Evolutionary conservation across 331 rosid species (phyloP).

Genomic region (Rosa hybrid): DNA sequence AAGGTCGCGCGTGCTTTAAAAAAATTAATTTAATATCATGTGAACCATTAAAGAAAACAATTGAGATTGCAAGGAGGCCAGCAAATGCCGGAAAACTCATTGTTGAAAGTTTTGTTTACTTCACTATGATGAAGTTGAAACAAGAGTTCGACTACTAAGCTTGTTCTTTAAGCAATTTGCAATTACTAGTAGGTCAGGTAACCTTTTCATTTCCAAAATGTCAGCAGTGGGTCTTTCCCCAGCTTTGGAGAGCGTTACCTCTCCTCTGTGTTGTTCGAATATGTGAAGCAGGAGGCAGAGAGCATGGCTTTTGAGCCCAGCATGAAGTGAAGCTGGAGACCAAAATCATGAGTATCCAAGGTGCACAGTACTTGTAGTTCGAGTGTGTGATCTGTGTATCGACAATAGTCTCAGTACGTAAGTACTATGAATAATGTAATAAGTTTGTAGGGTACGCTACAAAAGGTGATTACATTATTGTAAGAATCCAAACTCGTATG

Average conservation of each 20-base stretch:
- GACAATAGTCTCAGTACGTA: no score
- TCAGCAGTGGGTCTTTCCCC: constrained; percentile 64
- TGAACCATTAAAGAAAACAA: neutral
- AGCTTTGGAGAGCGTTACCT: constrained; percentile 44
- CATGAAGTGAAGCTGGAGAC: constrained; percentile 29
- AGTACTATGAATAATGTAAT: neutral
- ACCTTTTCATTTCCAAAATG: constrained; percentile 7
- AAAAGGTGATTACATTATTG: neutral
- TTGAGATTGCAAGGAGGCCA: constrained; percentile 62
- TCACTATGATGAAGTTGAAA: neutral
- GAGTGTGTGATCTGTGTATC: no score
- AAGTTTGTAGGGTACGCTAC: neutral
- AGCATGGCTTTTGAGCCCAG: neutral
- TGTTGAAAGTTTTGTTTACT: constrained; percentile 45
- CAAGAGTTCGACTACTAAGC: neutral
- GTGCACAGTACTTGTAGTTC: neutral
- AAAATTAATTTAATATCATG: no score
- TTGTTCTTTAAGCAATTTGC: neutral
- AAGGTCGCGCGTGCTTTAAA: no score
- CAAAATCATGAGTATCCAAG: constrained; percentile 9
- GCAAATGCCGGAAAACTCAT: constrained; percentile 68
- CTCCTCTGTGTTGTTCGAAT: constrained; percentile 59
- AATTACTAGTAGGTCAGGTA: neutral
- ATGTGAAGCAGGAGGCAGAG: constrained; percentile 50
- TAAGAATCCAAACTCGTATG: neutral